Conservation (phyloP, 495 filamentous ascomycete genomes). For the Tuber brumale region DNA sequence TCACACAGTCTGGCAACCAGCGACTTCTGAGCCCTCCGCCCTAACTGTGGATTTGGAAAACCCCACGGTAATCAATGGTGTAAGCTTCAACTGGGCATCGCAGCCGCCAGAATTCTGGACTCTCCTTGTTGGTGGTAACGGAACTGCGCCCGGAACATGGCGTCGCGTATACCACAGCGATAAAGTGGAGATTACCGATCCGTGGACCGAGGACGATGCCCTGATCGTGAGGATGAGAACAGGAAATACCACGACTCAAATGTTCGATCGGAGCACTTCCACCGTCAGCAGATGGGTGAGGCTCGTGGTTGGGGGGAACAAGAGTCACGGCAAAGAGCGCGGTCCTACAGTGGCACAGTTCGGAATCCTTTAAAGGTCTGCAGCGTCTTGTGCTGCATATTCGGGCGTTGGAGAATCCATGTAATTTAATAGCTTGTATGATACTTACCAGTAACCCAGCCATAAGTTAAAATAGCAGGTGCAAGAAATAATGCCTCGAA, state of each 20-base stretch:
- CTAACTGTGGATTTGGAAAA: constrained; percentile 48
- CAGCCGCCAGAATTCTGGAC: constrained; percentile 54
- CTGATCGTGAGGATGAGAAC: constrained; percentile 27
- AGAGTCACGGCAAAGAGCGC: constrained; percentile 45
- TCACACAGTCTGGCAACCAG: constrained; percentile 67
- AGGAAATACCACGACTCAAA: constrained; percentile 39
- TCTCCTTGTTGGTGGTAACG: constrained; percentile 52
- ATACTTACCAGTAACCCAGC: background rate
- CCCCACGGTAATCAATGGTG: constrained; percentile 46
- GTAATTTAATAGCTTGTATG: background rate
- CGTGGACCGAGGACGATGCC: constrained; percentile 35
- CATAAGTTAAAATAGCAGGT: background rate
- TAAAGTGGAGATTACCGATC: constrained; percentile 41
- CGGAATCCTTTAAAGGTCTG: constrained; percentile 48
- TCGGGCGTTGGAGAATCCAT: background rate
- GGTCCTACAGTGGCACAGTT: constrained; percentile 71
- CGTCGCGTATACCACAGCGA: constrained; percentile 34
- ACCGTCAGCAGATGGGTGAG: constrained; percentile 45
- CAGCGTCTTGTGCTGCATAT: background rate
- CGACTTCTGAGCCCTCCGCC: constrained; percentile 47
- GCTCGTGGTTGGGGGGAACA: constrained; percentile 48
- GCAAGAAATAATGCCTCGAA: background rate
- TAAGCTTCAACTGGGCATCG: constrained; percentile 63
- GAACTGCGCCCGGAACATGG: constrained; percentile 26
- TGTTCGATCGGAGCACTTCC: constrained; percentile 34